Evolutionary conservation across 1,139 yeast species (phyloP).

Genomic region (Blastobotrys buckinghamii): DNA sequence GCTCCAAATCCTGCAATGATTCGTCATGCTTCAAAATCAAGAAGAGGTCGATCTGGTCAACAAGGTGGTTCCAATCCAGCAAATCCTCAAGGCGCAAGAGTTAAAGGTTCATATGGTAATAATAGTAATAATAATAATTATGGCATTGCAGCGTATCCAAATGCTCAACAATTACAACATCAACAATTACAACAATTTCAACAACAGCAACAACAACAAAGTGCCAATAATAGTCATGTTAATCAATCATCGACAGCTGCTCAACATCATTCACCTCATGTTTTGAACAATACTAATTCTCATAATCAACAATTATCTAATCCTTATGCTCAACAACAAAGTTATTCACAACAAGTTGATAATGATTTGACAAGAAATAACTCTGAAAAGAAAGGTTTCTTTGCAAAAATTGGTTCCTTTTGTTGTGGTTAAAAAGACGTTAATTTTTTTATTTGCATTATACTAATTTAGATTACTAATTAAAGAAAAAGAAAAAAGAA

Average conservation of each 20-base stretch:
- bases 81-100: not conserved
- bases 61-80: not conserved
- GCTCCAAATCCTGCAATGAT: constrained; percentile 29
- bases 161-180: constrained; percentile 18
- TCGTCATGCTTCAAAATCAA: constrained; percentile 30
- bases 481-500: not conserved
- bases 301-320: not conserved
- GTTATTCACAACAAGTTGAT: not conserved
- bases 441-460: too few species aligned
- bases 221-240: too few species aligned
- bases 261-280: not conserved
- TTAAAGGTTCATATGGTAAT: not conserved
- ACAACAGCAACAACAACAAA: constrained; percentile 15
- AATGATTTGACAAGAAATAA: constrained; percentile 4
- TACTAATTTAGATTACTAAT: too few species aligned
- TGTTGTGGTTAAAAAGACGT: constrained; percentile 27
- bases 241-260: constrained; percentile 12
- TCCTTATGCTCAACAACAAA: not conserved
- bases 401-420: constrained; percentile 29
- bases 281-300: constrained; percentile 9
- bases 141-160: constrained; percentile 19
- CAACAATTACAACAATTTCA: constrained; percentile 18
- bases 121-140: constrained; percentile 15
- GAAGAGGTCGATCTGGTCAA: constrained; percentile 21
- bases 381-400: constrained; percentile 29